A percentile compares a stretch with the other conserved stretches of the same genome.
Evolutionary conservation across 1,139 yeast species (phyloP).

Genomic region (Lodderomyces jiufengensis): DNA sequence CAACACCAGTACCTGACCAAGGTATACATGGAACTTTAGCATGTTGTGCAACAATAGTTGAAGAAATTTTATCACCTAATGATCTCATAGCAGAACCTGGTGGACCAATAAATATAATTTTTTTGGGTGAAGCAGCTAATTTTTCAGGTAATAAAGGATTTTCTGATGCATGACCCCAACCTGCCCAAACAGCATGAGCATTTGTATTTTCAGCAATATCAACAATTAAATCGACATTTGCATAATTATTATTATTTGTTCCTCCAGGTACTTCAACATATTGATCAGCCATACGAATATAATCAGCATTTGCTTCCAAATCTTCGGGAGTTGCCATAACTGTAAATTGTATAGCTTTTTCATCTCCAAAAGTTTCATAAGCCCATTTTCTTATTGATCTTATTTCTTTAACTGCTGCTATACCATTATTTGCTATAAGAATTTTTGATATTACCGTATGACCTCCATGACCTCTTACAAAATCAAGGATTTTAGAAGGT

Average conservation of each 20-base stretch:
- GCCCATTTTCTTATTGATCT: conserved; percentile 98
- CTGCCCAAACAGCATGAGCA: conserved; percentile 99
- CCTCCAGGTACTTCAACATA: conserved; percentile 99
- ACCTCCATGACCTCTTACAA: conserved; percentile 83
- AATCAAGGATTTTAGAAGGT: conserved; percentile 71
- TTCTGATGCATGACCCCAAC: conserved; percentile 99
- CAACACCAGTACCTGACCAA: conserved; percentile 98
- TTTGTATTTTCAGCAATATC: conserved; percentile 95
- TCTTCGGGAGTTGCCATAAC: conserved; percentile 99
- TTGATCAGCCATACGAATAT: conserved; percentile 98
- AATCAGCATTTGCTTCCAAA: conserved; percentile 93
- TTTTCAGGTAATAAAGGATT: conserved; percentile 92
- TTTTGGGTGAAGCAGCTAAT: conserved; percentile 85
- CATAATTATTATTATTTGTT: conserved; percentile 95
- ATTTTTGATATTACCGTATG: conserved; percentile 91
- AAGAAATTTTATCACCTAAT: conserved; percentile 95
- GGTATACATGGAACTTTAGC: conserved; percentile 98
- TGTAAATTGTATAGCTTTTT: conserved; percentile 86
- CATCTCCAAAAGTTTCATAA: conserved; percentile 95
- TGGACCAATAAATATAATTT: conserved; percentile 91
- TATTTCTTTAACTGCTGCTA: conserved; percentile 97
- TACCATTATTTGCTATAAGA: conserved; percentile 96
- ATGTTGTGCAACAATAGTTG: conserved; percentile 97
- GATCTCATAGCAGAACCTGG: conserved; percentile 99
- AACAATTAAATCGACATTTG: conserved; percentile 94